A percentile compares a stretch with the other conserved stretches of the same genome.
These are phyloP conservation scores for Collybiopsis confluens DNA, from an alignment of 768 basidiomycete genomes.

Conservation along the genomic window DNA sequence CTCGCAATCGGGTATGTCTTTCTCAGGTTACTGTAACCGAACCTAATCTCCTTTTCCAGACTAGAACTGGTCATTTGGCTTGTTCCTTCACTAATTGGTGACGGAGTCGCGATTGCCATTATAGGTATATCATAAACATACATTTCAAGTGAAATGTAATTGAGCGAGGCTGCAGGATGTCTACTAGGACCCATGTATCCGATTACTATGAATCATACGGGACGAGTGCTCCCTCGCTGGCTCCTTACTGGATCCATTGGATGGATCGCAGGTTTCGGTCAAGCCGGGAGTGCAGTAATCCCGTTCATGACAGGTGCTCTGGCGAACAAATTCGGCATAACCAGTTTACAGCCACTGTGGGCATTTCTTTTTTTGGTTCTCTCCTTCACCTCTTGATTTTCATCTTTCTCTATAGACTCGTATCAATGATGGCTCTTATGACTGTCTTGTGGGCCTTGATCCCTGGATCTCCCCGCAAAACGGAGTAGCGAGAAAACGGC, in stretches of 20 bases:
- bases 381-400: neutral
- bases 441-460: constrained; percentile 37
- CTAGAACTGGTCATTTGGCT: constrained; percentile 52
- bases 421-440: constrained; percentile 41
- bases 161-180: constrained; percentile 34
- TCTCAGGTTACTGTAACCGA: too few species aligned
- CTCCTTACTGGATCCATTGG: constrained; percentile 47
- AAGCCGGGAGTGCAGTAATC: constrained; percentile 65
- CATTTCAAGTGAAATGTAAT: constrained; percentile 23
- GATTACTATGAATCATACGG: constrained; percentile 48
- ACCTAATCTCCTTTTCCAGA: constrained; percentile 18
- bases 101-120: constrained; percentile 32
- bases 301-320: constrained; percentile 76
- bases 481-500: neutral
- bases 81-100: constrained; percentile 41
- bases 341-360: constrained; percentile 43
- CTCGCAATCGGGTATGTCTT: constrained; percentile 28
- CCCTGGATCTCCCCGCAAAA: constrained; percentile 16
- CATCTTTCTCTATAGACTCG: constrained; percentile 18
- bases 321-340: constrained; percentile 53
- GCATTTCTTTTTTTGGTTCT: constrained; percentile 14
- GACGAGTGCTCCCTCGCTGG: constrained; percentile 51
- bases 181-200: constrained; percentile 55
- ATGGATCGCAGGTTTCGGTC: constrained; percentile 66
- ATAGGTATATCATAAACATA: constrained; percentile 17